Evolutionary conservation across 495 filamentous ascomycete genomes (phyloP), one percentile per base, ranked within the genome.

Genomic region (Neurospora sp.): DNA sequence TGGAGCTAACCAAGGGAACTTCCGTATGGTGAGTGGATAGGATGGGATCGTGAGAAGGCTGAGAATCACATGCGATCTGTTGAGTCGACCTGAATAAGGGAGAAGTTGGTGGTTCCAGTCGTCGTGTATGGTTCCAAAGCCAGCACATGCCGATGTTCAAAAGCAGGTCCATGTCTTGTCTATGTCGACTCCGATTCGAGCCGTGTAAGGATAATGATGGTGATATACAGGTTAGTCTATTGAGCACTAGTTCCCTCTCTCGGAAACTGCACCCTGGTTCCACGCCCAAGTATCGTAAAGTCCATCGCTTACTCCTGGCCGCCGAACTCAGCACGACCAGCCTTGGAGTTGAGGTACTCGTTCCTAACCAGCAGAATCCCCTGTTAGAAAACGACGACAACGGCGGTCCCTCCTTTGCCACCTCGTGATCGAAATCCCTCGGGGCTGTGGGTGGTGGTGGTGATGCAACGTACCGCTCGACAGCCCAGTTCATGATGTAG

Each of bases 341-440:
- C 86, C 88, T 97, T 97, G 78, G 92, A 96, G 88, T 96, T 96
- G 76, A 96, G 86, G 85, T 90, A 96, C 78, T 96, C 87, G 85
- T 97, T 97, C 81, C 94, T 97, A 76, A 16, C 53, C 53, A 37
- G 14, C 53, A 65, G 14, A 65, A 18, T n/a, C 39, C 3, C 42
- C 69, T 71, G 75, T 78, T 59, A 81, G 73, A 61, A 74, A 65
- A 44, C 42, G 42, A 44, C 42, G 42, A 44, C 18, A 37, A 37
- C 35, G 35, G 0, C 35, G 35, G 9, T 16, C 22, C 65, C 14
- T 22, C 70, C 12, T 61, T 35, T 27, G 27, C 53, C 53, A 35
- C 31, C 5, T 31, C 53, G 27, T 14, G 1, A 74, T 20, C 10
- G 1, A 68, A 42, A 71, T 9, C 7, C 10, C 14, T 69, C 53